phyloP scores from a whole-genome alignment of 306 rosid genomes.

The Vigna mungo region DNA sequence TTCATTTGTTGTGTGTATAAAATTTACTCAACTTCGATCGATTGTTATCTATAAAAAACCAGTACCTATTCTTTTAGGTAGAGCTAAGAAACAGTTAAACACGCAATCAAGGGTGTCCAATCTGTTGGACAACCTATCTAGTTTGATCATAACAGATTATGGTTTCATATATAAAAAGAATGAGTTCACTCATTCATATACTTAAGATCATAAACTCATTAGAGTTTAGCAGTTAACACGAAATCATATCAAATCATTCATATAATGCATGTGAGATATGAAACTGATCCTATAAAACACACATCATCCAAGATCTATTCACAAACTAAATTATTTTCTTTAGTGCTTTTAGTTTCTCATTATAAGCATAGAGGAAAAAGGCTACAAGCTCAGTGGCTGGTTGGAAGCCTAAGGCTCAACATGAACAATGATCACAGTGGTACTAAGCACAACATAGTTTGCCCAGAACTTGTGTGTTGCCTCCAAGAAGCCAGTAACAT shows the following conservation, averaged over 20 bases:
- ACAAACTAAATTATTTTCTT: slow-evolving; percentile 11
- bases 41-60: too few relatives aligned
- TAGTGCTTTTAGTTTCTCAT: background rate
- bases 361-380: slow-evolving; percentile 9
- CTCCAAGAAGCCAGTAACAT: slow-evolving; percentile 60
- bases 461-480: slow-evolving; percentile 46
- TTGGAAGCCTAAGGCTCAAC: background rate
- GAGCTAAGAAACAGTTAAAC: too few relatives aligned
- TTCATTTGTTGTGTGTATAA: too few relatives aligned
- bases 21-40: too few relatives aligned
- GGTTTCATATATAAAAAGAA: too few relatives aligned
- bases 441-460: slow-evolving; percentile 84
- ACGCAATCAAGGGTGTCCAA: too few relatives aligned
- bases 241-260: slow-evolving; percentile 30
- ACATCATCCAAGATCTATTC: background rate
- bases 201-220: too few relatives aligned
- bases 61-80: too few relatives aligned
- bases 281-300: slow-evolving; percentile 18
- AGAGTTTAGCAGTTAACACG: too few relatives aligned
- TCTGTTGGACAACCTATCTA: too few relatives aligned
- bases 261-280: slow-evolving; percentile 27
- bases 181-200: too few relatives aligned
- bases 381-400: slow-evolving; percentile 22
- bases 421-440: slow-evolving; percentile 21
- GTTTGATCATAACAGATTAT: too few relatives aligned